Base-by-base conservation (phyloP, 148 eudicot genomes). In the Chenopodium quinoa region DNA sequence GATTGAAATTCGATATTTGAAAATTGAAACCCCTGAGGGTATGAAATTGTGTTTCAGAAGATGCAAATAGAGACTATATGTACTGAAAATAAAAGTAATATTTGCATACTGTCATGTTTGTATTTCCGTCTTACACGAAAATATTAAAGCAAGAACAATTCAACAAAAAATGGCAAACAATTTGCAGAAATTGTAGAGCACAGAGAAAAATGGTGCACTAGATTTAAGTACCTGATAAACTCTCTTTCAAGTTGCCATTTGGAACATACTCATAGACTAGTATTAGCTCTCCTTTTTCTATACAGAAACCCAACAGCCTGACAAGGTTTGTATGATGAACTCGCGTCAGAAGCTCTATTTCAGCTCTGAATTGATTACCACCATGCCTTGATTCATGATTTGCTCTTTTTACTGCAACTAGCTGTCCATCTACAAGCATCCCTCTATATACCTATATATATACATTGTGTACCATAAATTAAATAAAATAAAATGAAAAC, bases 301-400 rank as follows among this genome's bases (percentile, higher is more conserved):
- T 92, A 73, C 96, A 93, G 82, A 91, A 95, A 7, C 98, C 98
- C 69, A 93, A 88, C 31, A 95, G 91, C 71, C 82, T 86, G 2
- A 95, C 94, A 20, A 95, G 90, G 80, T 95, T 95, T 81, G 91
- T 95, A 83, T 95, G 98, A 82, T 95, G 98, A 82, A 95, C 97
- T 81, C 98, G 83, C 9, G 98, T 92, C 11, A 95, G 94, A 89
- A 95, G 83, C 88, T 95, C 97, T 46, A 95, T 90, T 84, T 95
- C 98, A 32, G 93, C 91, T 86, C 89, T 93, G 89, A 93, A 95
- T 80, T 93, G 96, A n/a, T 76, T 88, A 37, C 86, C 89, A 75
- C 97, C 97, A 78, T 95, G 94, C 81, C 72, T 78, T 2, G 98
- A 95, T 54, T 91, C 94, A 78, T 86, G 86, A 48, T 88, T 89